These are phyloP conservation scores for Rubroboletus pulcherrimus DNA, from an alignment of 768 basidiomycete species.

Conservation along the genomic window DNA sequence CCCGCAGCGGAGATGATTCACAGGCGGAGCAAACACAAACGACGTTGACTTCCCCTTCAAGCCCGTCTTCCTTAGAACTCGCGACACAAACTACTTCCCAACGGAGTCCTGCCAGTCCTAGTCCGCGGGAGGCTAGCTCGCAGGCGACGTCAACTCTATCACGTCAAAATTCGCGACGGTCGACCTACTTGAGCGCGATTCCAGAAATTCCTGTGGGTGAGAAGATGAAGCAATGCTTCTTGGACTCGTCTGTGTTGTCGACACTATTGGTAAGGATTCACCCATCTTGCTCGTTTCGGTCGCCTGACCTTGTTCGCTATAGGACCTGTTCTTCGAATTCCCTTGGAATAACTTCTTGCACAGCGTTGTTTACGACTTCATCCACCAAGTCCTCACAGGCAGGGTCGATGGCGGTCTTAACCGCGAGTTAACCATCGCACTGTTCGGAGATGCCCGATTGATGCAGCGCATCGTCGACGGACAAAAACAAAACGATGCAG, in stretches of 20 bases:
- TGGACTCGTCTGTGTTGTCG: slow-evolving; percentile 68
- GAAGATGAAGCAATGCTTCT: slow-evolving; percentile 70
- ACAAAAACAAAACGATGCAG: slow-evolving; percentile 72
- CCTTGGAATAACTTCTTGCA: slow-evolving; percentile 99
- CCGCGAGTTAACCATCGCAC: slow-evolving; percentile 73
- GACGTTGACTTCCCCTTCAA: slow-evolving; percentile 29
- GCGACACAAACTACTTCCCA: slow-evolving; percentile 24
- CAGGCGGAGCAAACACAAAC: slow-evolving; percentile 31
- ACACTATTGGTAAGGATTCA: slow-evolving; percentile 66
- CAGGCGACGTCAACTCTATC: slow-evolving; percentile 43
- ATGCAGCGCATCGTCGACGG: slow-evolving; percentile 87
- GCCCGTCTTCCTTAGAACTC: slow-evolving; percentile 30
- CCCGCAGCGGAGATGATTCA: slow-evolving; percentile 24
- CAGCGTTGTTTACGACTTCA: slow-evolving; percentile 90
- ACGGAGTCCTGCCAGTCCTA: slow-evolving; percentile 23
- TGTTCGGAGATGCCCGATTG: slow-evolving; percentile 83
- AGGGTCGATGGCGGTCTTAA: slow-evolving; percentile 80
- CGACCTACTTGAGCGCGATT: slow-evolving; percentile 31
- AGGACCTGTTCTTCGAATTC: slow-evolving; percentile 95
- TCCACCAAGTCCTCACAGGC: slow-evolving; percentile 93
- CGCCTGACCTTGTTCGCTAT: neutral
- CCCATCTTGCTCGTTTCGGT: neutral
- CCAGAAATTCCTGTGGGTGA: slow-evolving; percentile 65
- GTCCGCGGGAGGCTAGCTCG: slow-evolving; percentile 29
- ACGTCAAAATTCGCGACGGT: slow-evolving; percentile 53